phyloP scores from a whole-genome alignment of 2,329 filamentous ascomycete species.

The Xylaria sp. region DNA sequence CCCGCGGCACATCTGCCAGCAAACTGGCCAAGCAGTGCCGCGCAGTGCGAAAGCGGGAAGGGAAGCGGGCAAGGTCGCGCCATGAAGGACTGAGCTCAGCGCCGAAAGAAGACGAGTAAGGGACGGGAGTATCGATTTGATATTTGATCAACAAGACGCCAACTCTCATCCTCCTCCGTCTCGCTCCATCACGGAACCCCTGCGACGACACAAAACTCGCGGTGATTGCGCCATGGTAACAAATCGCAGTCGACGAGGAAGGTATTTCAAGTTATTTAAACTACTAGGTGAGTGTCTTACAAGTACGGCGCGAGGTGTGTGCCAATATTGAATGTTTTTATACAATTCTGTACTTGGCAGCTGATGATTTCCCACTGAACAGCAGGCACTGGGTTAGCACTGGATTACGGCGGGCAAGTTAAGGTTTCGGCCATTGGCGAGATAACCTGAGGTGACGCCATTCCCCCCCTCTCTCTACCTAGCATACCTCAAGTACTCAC shows the following conservation, averaged over 20 bases:
- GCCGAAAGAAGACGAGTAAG: slow-evolving; percentile 10
- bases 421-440: background rate
- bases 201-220: background rate
- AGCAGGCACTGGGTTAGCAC: slow-evolving; percentile 4
- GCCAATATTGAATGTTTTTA: background rate
- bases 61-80: slow-evolving; percentile 1
- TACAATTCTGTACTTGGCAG: background rate
- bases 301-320: background rate
- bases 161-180: background rate
- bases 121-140: background rate
- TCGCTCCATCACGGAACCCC: background rate
- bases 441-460: background rate
- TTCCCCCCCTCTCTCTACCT: background rate
- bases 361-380: slow-evolving; percentile 8
- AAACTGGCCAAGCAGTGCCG: background rate
- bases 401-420: background rate
- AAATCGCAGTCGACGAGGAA: slow-evolving; percentile 6
- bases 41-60: slow-evolving; percentile 3
- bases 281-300: background rate
- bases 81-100: slow-evolving; percentile 16
- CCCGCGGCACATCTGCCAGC: slow-evolving; percentile 17
- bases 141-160: background rate
- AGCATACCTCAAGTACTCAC: too few relatives aligned
- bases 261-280: background rate
- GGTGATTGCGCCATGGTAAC: slow-evolving; percentile 5